Percentiles rank a stretch among this genome's conserved stretches.
Evolutionary conservation across 192 early-diverging fungal genomes (phyloP).

Genomic region (Coemansia reversa): DNA sequence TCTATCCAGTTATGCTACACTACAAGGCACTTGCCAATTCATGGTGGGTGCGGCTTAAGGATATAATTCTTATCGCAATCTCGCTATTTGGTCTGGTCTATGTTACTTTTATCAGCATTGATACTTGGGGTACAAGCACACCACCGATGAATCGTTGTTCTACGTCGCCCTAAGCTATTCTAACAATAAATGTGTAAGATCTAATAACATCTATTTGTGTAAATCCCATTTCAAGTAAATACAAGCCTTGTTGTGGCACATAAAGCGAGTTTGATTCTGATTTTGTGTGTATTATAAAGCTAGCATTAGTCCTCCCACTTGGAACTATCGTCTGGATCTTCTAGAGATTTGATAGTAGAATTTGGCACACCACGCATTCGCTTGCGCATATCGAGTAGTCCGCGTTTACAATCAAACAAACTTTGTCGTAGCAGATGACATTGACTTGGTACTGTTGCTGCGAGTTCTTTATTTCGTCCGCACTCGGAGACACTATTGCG

Average conservation of each 20-base stretch:
- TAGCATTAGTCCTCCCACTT: slow-evolving; percentile 34
- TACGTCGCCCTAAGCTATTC: slow-evolving; percentile 3
- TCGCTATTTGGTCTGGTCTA: slow-evolving; percentile 73
- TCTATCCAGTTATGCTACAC: slow-evolving; percentile 88
- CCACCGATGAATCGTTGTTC: slow-evolving; percentile 43
- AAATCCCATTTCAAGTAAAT: too few relatives aligned
- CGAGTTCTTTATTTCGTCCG: slow-evolving; percentile 43
- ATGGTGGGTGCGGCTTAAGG: slow-evolving; percentile 53
- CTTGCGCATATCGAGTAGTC: slow-evolving; percentile 52
- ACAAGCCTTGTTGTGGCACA: background rate
- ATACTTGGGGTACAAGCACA: slow-evolving; percentile 41
- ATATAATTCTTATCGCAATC: slow-evolving; percentile 65
- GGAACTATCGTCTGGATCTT: slow-evolving; percentile 36
- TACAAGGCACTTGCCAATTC: slow-evolving; percentile 61
- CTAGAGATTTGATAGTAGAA: slow-evolving; percentile 16
- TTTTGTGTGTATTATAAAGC: background rate
- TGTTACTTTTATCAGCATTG: slow-evolving; percentile 76
- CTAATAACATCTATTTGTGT: background rate
- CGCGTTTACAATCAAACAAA: slow-evolving; percentile 52
- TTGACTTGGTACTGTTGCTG: slow-evolving; percentile 26
- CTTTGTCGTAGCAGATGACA: slow-evolving; percentile 45
- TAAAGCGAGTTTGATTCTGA: background rate
- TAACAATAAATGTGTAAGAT: background rate
- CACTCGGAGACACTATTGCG: slow-evolving; percentile 46
- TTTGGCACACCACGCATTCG: slow-evolving; percentile 50